phyloP scores from a whole-genome alignment of 768 basidiomycete genomes.

The Amanita rubescens region DNA sequence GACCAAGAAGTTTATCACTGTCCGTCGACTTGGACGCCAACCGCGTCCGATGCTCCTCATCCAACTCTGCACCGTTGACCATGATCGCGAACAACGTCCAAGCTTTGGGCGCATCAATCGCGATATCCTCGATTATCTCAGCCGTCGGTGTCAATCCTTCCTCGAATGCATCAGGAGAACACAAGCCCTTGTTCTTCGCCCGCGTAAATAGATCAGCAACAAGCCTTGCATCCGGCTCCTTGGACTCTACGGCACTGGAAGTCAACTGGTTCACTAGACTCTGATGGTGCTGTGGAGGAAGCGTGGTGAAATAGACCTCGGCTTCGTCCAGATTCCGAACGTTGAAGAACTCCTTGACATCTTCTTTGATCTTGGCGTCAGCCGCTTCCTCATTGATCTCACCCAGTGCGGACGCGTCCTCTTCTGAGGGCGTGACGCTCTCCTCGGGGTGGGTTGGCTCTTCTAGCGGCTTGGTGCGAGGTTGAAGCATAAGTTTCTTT shows the following conservation, averaged over 20 bases:
- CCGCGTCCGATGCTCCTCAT: too few species aligned
- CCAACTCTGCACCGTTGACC: too few species aligned
- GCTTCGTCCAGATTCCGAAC: conserved; percentile 84
- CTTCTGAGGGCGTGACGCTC: conserved; percentile 43
- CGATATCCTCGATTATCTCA: too few species aligned
- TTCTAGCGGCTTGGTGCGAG: conserved; percentile 67
- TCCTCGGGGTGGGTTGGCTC: conserved; percentile 39
- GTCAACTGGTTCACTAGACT: conserved; percentile 72
- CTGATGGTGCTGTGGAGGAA: conserved; percentile 58
- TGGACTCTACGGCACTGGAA: conserved; percentile 68
- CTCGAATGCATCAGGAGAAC: conserved; percentile 57
- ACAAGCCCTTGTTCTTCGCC: conserved; percentile 52
- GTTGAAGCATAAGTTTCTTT: conserved; percentile 65
- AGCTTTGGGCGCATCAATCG: too few species aligned
- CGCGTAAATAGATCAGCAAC: conserved; percentile 69
- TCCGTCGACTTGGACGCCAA: too few species aligned
- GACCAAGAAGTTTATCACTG: conserved; percentile 48
- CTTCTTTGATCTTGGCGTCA: conserved; percentile 70
- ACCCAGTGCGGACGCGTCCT: conserved; percentile 27
- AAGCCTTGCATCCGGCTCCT: conserved; percentile 72
- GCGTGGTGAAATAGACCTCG: conserved; percentile 72
- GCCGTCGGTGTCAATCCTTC: conserved; percentile 63
- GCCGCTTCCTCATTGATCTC: conserved; percentile 63
- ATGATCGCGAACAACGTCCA: too few species aligned
- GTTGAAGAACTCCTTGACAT: conserved; percentile 80